These are phyloP conservation scores for Aspergillus diversus DNA, from an alignment of 495 filamentous ascomycete genomes.

Conservation along the genomic window DNA sequence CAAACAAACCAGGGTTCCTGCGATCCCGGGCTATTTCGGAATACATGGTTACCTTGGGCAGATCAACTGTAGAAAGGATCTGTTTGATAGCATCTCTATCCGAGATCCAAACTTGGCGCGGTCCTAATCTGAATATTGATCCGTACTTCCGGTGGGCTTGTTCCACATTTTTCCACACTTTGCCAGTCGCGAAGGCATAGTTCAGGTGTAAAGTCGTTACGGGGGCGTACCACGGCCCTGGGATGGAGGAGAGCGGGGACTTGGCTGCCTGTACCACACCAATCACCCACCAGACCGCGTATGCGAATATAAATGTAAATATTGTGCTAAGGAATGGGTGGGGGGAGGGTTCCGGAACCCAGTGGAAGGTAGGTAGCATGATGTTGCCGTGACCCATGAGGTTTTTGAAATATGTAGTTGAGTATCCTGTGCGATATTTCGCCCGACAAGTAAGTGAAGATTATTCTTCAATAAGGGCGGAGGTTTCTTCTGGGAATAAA, in stretches of 20 bases:
- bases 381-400: too few relatives aligned
- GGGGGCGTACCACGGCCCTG: background rate
- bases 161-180: background rate
- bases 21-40: background rate
- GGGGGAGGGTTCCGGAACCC: too few relatives aligned
- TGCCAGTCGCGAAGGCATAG: background rate
- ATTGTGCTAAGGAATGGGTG: too few relatives aligned
- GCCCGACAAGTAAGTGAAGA: too few relatives aligned
- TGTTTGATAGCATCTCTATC: constrained; percentile 4
- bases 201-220: background rate
- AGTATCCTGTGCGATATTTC: too few relatives aligned
- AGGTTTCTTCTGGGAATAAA: too few relatives aligned
- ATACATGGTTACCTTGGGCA: background rate
- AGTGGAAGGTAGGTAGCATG: too few relatives aligned
- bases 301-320: too few relatives aligned
- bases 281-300: too few relatives aligned
- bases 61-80: background rate
- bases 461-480: too few relatives aligned
- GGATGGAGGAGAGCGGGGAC: background rate
- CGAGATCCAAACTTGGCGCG: constrained; percentile 11
- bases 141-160: background rate
- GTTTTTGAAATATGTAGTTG: too few relatives aligned
- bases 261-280: background rate
- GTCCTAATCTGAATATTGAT: background rate
- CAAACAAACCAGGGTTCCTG: background rate